phyloP scores from a whole-genome alignment of 1,139 yeast species.

The Pichiaceae sp. region DNA sequence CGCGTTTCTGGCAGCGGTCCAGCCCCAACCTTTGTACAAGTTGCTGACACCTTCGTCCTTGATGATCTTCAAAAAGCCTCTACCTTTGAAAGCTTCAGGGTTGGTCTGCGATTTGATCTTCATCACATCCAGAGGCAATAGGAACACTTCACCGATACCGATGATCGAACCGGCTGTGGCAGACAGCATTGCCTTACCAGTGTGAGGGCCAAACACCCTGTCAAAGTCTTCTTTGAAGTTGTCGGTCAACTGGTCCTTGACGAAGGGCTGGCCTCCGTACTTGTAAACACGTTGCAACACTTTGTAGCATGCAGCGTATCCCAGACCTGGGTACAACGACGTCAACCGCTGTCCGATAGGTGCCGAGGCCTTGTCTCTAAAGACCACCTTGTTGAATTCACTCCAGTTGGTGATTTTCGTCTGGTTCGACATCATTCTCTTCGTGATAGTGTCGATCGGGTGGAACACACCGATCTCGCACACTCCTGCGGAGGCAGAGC shows the following conservation, averaged over 20 bases:
- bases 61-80: conserved; percentile 83
- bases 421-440: conserved; percentile 94
- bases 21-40: conserved; percentile 97
- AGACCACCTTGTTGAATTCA: conserved; percentile 78
- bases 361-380: conserved; percentile 72
- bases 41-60: conserved; percentile 82
- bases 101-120: conserved; percentile 98
- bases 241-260: conserved; percentile 78
- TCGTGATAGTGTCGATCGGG: conserved; percentile 97
- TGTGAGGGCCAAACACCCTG: conserved; percentile 76
- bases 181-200: conserved; percentile 91
- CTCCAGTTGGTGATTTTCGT: conserved; percentile 54
- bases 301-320: conserved; percentile 97
- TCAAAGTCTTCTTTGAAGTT: conserved; percentile 71
- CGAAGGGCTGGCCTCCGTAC: conserved; percentile 99
- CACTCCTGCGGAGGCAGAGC: conserved; percentile 97
- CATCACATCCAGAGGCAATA: conserved; percentile 90
- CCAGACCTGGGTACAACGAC: conserved; percentile 94
- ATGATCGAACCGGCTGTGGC: conserved; percentile 97
- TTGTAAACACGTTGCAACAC: conserved; percentile 95
- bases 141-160: conserved; percentile 96
- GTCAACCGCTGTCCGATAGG: conserved; percentile 63
- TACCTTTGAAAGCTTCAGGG: conserved; percentile 96
- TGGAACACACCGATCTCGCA: conserved; percentile 95
- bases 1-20: conserved; percentile 99